A percentile compares a stretch with the other conserved stretches of the same genome.
Evolutionary conservation across 208 protist species (phyloP).

Genomic region (Leishmania aethiopica): DNA sequence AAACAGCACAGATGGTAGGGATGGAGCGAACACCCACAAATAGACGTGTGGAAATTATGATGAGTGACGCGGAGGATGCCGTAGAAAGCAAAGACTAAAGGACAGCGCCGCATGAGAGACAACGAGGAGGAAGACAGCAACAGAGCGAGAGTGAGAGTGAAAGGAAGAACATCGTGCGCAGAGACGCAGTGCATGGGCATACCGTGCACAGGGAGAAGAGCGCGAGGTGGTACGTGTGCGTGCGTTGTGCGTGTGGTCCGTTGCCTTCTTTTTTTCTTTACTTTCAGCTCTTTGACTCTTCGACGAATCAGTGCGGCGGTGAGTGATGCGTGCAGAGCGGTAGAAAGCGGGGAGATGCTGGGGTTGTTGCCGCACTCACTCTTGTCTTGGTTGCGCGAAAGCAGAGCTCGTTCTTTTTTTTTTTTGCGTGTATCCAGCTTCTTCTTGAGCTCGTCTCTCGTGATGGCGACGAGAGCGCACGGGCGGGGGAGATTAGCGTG

Average conservation of each 20-base stretch:
- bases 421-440: not conserved
- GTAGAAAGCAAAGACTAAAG: not conserved
- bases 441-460: not conserved
- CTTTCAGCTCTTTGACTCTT: not conserved
- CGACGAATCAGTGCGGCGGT: not conserved
- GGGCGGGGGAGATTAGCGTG: not conserved
- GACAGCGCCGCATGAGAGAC: not conserved
- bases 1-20: not conserved
- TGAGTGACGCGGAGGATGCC: not conserved
- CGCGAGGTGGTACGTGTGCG: not conserved
- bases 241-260: not conserved
- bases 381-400: not conserved
- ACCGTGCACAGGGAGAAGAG: not conserved
- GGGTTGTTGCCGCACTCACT: not conserved
- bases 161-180: not conserved
- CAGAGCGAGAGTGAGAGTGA: not conserved
- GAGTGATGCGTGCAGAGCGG: not conserved
- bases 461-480: not conserved
- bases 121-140: not conserved
- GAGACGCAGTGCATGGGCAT: not conserved
- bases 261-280: not conserved
- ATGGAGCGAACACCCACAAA: not conserved
- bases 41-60: not conserved
- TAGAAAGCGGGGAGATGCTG: not conserved
- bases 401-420: not conserved